A percentile compares a stretch with the other conserved stretches of the same genome.
Evolutionary conservation across 768 basidiomycete genomes (phyloP).

Genomic region (Tylopilus plumbeoviolaceoides): DNA sequence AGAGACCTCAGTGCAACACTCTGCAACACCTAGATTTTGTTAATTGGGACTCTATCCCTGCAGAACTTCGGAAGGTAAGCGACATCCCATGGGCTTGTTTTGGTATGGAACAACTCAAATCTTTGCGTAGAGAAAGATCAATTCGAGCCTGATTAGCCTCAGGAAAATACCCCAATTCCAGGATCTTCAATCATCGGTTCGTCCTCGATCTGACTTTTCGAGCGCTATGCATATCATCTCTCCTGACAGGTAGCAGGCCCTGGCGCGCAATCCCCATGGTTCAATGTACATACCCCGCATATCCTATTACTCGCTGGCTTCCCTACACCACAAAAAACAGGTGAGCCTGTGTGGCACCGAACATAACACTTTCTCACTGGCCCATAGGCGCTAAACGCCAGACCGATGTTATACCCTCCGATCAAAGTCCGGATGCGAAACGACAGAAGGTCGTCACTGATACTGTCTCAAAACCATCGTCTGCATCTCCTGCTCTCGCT

Average conservation of each 20-base stretch:
- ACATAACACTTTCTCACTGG: slow-evolving; percentile 10
- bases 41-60: slow-evolving; percentile 58
- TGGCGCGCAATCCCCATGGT: slow-evolving; percentile 49
- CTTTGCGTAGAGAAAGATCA: slow-evolving; percentile 50
- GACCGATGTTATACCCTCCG: slow-evolving; percentile 33
- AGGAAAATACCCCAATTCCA: slow-evolving; percentile 44
- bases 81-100: background rate
- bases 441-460: slow-evolving; percentile 27
- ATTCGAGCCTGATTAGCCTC: slow-evolving; percentile 49
- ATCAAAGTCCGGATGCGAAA: slow-evolving; percentile 45
- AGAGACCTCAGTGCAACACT: slow-evolving; percentile 54
- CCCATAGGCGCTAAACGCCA: slow-evolving; percentile 39
- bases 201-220: slow-evolving; percentile 14
- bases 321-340: slow-evolving; percentile 30
- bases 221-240: background rate
- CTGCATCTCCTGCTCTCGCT: slow-evolving; percentile 21
- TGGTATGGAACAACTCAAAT: background rate
- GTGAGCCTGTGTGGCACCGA: slow-evolving; percentile 20
- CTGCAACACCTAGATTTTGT: slow-evolving; percentile 43
- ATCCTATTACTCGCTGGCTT: slow-evolving; percentile 47
- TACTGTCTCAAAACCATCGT: slow-evolving; percentile 14
- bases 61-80: slow-evolving; percentile 58
- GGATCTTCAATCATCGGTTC: slow-evolving; percentile 49
- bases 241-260: slow-evolving; percentile 33
- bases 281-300: slow-evolving; percentile 45